Percentiles rank a stretch among this genome's conserved stretches.
phyloP scores from a whole-genome alignment of 2,329 filamentous ascomycete species.

The Monilinia fructicola region DNA sequence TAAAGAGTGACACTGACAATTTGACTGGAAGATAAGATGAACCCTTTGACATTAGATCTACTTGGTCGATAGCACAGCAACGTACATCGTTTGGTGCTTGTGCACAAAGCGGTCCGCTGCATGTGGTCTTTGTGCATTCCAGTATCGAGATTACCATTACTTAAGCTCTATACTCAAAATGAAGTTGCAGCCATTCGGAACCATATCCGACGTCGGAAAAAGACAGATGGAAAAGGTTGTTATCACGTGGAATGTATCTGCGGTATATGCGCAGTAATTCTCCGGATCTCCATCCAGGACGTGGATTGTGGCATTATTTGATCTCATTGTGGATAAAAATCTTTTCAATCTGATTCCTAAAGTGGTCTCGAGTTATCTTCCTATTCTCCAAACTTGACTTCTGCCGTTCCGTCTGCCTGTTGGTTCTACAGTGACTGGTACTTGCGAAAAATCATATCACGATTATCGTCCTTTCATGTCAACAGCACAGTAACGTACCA shows the following conservation, averaged over 20 bases:
- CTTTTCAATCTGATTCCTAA: neutral
- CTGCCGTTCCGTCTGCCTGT: neutral
- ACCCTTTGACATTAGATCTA: neutral
- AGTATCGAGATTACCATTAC: no score
- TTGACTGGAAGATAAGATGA: neutral
- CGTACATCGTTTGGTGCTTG: conserved; percentile 7
- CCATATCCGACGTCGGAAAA: neutral
- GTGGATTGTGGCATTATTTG: neutral
- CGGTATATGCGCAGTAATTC: neutral
- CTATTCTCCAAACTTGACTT: neutral
- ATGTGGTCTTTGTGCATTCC: neutral
- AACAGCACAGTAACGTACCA: neutral
- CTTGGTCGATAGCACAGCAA: neutral
- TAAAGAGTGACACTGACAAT: neutral
- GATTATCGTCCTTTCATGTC: neutral
- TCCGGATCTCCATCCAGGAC: neutral
- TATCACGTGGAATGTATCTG: conserved; percentile 1
- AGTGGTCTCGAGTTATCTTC: neutral
- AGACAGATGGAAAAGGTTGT: neutral
- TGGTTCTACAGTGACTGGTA: neutral
- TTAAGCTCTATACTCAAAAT: neutral
- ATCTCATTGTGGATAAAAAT: neutral
- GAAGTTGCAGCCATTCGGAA: conserved; percentile 7
- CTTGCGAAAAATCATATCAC: neutral
- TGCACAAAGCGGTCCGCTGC: conserved; percentile 18